Conservation (phyloP, 2,329 filamentous ascomycete species). For the Trichoderma pleuroti region DNA sequence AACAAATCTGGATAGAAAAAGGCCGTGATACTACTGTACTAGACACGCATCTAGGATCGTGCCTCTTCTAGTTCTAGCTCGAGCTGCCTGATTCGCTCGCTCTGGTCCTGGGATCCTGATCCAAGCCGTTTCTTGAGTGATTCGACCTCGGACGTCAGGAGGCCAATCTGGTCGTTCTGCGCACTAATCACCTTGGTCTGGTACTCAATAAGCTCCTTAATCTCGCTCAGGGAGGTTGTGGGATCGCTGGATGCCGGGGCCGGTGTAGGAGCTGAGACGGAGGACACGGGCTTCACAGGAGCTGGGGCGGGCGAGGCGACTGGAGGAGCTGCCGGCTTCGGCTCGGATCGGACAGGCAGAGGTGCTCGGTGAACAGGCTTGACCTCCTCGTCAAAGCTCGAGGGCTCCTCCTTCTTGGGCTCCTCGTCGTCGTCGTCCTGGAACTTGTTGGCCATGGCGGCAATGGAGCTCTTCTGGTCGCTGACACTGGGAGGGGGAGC, state of each 20-base stretch:
- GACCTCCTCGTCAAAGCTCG: constrained; percentile 81
- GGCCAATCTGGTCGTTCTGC: constrained; percentile 73
- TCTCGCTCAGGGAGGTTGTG: constrained; percentile 67
- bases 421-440: constrained; percentile 66
- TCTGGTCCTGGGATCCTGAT: constrained; percentile 55
- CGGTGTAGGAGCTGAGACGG: constrained; percentile 33
- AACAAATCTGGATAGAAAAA: not conserved
- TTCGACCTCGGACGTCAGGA: constrained; percentile 71
- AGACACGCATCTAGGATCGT: constrained; percentile 44
- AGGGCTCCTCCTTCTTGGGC: constrained; percentile 56
- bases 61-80: constrained; percentile 65
- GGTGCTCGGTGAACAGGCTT: constrained; percentile 66
- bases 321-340: constrained; percentile 41
- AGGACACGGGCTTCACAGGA: constrained; percentile 20
- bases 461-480: constrained; percentile 84
- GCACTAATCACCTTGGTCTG: constrained; percentile 74
- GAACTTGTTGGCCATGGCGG: constrained; percentile 80
- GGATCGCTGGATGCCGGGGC: constrained; percentile 39
- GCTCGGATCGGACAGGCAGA: constrained; percentile 36
- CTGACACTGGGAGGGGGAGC: constrained; percentile 64
- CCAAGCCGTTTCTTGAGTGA: constrained; percentile 73
- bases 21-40: not conserved
- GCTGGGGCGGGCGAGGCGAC: constrained; percentile 21
- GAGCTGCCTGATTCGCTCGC: constrained; percentile 63
- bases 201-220: constrained; percentile 71